Base-by-base conservation (phyloP, 352 stramenopile genomes). In the Pilasporangium apinafurcum region DNA sequence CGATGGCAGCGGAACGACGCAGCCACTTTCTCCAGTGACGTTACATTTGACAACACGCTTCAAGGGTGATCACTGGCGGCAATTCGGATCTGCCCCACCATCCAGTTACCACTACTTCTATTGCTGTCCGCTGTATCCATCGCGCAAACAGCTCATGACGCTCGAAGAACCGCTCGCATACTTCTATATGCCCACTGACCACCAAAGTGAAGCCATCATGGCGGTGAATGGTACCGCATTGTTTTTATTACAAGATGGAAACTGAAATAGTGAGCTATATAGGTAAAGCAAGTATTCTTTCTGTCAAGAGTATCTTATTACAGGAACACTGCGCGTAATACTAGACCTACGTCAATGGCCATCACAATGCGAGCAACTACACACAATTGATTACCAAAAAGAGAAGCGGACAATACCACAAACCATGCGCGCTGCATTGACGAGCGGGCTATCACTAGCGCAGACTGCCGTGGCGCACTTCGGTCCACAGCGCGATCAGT, bases 391-490 rank as follows among this genome's bases (percentile, higher is more conserved):
- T n/a, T n/a, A n/a, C n/a, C n/a, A n/a, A n/a, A n/a, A n/a, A n/a
- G n/a, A n/a, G n/a, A n/a, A n/a, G n/a, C n/a, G n/a, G n/a, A 18
- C 32, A 28, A 1, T 17, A 34, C 8, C 20, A 39, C n/a, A 10
- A 8, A 72, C 5, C 8, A 88, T 88, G 76, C 65, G 70, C 35
- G 55, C 17, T 40, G 76, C 65, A 32, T 46, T 88, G 34, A 44
- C 53, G 29, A 59, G 53, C 22, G 73, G 68, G 5, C 41, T 90
- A 34, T 47, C 48, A 57, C 68, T 90, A 13, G 48, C 51, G 31
- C 72, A 86, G 62, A 87, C 71, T 33, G 67, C 73, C 7, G 81
- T 92, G 32, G 67, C 70, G 37, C 65, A 83, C 52, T 92, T 92
- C 46, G 52, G 60, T 5, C 36, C 52, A 27, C 50, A 59, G 17